A percentile compares a stretch with the other conserved stretches of the same genome.
These are phyloP conservation scores for Sporothrix mexicana DNA, from an alignment of 2,329 filamentous ascomycete genomes.

Conservation along the genomic window DNA sequence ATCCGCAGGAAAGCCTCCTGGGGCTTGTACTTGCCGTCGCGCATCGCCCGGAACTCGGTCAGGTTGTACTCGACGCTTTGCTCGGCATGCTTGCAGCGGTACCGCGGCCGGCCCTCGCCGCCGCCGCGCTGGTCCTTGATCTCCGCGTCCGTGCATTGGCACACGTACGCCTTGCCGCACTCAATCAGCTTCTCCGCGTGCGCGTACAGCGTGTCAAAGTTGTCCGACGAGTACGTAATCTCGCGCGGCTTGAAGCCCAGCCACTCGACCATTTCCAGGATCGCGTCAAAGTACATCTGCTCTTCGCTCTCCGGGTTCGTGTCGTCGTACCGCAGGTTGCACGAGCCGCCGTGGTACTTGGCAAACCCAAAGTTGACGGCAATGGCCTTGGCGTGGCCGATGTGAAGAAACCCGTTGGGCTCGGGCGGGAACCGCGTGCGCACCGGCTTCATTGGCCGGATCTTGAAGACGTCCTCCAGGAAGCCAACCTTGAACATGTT, in stretches of 20 bases:
- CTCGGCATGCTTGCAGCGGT: slow-evolving; percentile 79
- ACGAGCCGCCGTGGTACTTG: slow-evolving; percentile 72
- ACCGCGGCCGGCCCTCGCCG: slow-evolving; percentile 70
- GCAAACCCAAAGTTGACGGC: slow-evolving; percentile 97
- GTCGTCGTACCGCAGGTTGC: slow-evolving; percentile 65
- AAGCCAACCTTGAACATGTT: slow-evolving; percentile 83
- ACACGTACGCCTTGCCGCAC: slow-evolving; percentile 78
- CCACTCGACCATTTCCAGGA: slow-evolving; percentile 87
- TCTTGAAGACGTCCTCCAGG: slow-evolving; percentile 72
- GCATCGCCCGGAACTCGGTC: slow-evolving; percentile 85
- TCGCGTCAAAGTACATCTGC: slow-evolving; percentile 86
- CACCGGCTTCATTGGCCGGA: slow-evolving; percentile 66
- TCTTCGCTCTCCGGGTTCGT: slow-evolving; percentile 95
- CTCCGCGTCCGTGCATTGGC: slow-evolving; percentile 81
- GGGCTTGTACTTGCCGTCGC: slow-evolving; percentile 87
- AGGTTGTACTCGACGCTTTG: slow-evolving; percentile 75
- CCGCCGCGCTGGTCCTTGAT: slow-evolving; percentile 88
- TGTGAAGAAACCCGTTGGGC: slow-evolving; percentile 92
- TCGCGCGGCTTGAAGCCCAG: slow-evolving; percentile 78
- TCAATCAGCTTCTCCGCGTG: slow-evolving; percentile 83
- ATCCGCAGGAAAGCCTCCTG: slow-evolving; percentile 86
- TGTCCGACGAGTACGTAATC: slow-evolving; percentile 88
- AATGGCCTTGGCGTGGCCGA: slow-evolving; percentile 95
- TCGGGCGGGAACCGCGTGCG: slow-evolving; percentile 81
- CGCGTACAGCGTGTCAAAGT: slow-evolving; percentile 87